These are phyloP conservation scores for Neodidymelliopsis sp. DNA, from an alignment of 2,329 filamentous ascomycete genomes.

Conservation along the genomic window DNA sequence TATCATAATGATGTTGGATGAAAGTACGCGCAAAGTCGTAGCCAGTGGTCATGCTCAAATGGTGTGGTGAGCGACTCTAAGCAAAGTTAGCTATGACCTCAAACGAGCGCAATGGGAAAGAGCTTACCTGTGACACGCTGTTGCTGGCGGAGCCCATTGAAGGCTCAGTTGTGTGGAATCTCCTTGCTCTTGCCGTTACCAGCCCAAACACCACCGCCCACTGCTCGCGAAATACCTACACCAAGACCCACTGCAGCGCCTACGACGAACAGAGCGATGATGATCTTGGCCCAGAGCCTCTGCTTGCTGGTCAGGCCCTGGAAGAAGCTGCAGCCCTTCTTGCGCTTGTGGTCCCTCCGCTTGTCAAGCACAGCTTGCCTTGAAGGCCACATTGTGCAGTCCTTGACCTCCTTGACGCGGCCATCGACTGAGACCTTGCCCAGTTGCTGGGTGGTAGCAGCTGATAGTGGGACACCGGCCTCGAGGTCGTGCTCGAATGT, in stretches of 20 bases:
- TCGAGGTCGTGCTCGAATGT: constrained; percentile 53
- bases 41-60: constrained; percentile 8
- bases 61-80: constrained; percentile 10
- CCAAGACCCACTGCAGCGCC: constrained; percentile 57
- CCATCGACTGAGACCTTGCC: constrained; percentile 53
- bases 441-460: constrained; percentile 49
- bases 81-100: constrained; percentile 1
- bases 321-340: constrained; percentile 52
- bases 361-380: constrained; percentile 56
- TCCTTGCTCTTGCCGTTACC: constrained; percentile 48
- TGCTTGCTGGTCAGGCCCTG: constrained; percentile 53
- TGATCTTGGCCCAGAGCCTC: constrained; percentile 54
- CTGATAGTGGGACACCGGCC: constrained; percentile 42
- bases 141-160: constrained; percentile 5
- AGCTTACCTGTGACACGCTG: constrained; percentile 20
- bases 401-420: constrained; percentile 55
- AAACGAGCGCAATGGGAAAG: not conserved
- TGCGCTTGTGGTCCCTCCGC: constrained; percentile 49
- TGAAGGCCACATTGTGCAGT: constrained; percentile 62
- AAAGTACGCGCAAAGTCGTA: constrained; percentile 6
- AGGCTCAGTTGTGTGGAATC: constrained; percentile 39
- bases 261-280: constrained; percentile 55
- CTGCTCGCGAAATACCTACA: constrained; percentile 58
- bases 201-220: constrained; percentile 57
- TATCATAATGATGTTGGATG: constrained; percentile 21